phyloP scores from a whole-genome alignment of 129 eudicot genomes.

The Scalesia atractyloides region DNA sequence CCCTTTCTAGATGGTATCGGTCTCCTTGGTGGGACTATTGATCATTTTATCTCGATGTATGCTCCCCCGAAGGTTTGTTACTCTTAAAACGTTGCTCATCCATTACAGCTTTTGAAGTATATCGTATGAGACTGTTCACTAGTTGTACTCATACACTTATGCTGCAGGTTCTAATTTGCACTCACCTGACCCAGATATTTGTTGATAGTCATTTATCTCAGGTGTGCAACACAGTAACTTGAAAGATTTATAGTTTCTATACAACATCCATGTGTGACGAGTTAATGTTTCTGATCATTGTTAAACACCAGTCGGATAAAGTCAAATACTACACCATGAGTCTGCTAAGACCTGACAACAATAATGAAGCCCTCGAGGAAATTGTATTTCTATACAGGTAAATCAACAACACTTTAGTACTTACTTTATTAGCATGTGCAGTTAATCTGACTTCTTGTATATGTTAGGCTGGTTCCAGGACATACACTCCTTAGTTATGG shows the following conservation, averaged over 20 bases:
- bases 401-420: neutral
- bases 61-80: constrained; percentile 85
- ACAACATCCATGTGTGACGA: constrained; percentile 9
- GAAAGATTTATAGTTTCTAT: constrained; percentile 10
- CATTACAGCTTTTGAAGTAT: neutral
- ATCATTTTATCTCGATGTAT: constrained; percentile 58
- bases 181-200: constrained; percentile 88
- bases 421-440: constrained; percentile 4
- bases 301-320: constrained; percentile 61
- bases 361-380: constrained; percentile 53
- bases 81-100: constrained; percentile 5
- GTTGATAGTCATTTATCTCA: constrained; percentile 50
- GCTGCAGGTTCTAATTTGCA: constrained; percentile 75
- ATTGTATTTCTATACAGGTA: constrained; percentile 85
- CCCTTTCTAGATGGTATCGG: constrained; percentile 83
- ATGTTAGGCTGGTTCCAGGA: constrained; percentile 86
- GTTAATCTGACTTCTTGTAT: constrained; percentile 19
- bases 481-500: constrained; percentile 90
- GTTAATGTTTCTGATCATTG: constrained; percentile 19
- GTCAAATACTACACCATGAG: constrained; percentile 93
- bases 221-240: constrained; percentile 42
- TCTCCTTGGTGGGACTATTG: constrained; percentile 93
- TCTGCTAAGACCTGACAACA: constrained; percentile 72
- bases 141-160: neutral
- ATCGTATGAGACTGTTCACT: neutral